Base-by-base conservation (phyloP, 192 early-diverging fungal species). In the Obelidium mucronatum region DNA sequence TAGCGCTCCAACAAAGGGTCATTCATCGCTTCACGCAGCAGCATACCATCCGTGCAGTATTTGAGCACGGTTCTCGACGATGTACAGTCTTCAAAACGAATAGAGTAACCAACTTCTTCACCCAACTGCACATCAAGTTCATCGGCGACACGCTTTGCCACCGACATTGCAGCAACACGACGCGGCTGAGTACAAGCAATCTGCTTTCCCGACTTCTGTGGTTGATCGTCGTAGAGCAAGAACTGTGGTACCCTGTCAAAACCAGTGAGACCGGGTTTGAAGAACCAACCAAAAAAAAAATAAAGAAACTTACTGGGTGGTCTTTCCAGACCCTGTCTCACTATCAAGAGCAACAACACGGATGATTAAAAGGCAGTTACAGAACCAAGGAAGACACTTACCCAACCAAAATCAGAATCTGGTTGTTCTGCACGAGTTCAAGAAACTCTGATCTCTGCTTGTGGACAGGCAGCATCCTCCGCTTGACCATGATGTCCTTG, bases 31-130 rank as follows among this genome's bases (percentile, higher is more conserved):
- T 98, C 96, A 59, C 97, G 91, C 40, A 99, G 80, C 35, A 99
- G 87, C 97, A 99, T 98, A 94, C 98, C 98, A 82, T 98, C 97
- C 0, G 98, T 99, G 87, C 97, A 95, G 83, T 97, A 98, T 85
- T 98, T 98, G 33, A 99, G 87, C 28, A 93, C 80, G 1, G 97
- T 99, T 22, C 84, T 89, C 11, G 84, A 75, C 6, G 91, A 92
- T 1, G 97, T 98, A 79, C 91, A 91, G 81, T 98, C 96, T 81
- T 99, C 97, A 74, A 99, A 99, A 87, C 98, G 94, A 78, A 99
- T 99, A 75, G 90, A 93, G 85, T 98, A 99, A 62, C 98, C 98
- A 31, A 99, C 98, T 81, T 98, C 93, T 51, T 94, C 88, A 30
- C 98, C 96, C n/a, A 98, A 86, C 44, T 85, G 83, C 13, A 96